Evolutionary conservation across 2,329 filamentous ascomycete species (phyloP).

Genomic region (Eutypella sp.): DNA sequence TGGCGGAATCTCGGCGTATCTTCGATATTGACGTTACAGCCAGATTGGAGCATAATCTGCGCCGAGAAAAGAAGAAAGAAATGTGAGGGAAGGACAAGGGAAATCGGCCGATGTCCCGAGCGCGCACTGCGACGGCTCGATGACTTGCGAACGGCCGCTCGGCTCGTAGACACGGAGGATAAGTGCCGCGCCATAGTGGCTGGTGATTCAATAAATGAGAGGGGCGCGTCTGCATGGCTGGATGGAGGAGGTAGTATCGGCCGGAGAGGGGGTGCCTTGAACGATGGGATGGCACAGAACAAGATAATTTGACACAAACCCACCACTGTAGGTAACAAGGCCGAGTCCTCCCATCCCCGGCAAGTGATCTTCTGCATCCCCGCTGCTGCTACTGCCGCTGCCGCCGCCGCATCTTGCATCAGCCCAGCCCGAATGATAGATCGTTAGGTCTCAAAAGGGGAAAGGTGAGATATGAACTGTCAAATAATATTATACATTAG

Average conservation of each 20-base stretch:
- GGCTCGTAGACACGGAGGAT: not conserved
- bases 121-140: not conserved
- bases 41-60: not conserved
- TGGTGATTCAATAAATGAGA: no score
- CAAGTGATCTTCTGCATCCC: no score
- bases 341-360: no score
- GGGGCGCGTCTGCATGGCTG: not conserved
- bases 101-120: not conserved
- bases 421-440: not conserved
- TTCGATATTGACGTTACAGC: constrained; percentile 1
- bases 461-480: no score
- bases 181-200: constrained; percentile 1
- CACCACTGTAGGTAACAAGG: no score
- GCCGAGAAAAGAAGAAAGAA: not conserved
- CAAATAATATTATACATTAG: no score
- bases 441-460: no score
- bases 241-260: not conserved
- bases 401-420: not conserved
- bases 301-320: not conserved
- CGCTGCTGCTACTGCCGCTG: not conserved
- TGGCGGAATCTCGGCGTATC: not conserved
- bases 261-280: no score
- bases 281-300: no score
- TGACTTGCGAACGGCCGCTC: no score
- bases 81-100: no score